These are phyloP conservation scores for Podila horticola DNA, from an alignment of 192 early-diverging fungal species.

Conservation along the genomic window DNA sequence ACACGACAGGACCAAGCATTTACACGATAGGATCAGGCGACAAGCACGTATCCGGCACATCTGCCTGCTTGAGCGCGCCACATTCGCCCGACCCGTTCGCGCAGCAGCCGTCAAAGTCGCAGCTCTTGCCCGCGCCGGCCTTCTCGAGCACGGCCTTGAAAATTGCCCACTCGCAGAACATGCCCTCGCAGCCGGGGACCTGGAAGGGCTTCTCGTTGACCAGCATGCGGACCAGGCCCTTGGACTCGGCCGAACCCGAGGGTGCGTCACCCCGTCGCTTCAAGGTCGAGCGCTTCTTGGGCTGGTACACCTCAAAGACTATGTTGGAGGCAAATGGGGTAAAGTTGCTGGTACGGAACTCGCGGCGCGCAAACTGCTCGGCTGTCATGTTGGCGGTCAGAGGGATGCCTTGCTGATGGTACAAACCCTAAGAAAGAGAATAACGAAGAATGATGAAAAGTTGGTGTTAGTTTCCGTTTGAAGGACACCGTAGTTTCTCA, in stretches of 20 bases:
- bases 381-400: conserved; percentile 30
- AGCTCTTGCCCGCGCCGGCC: conserved; percentile 18
- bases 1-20: background rate
- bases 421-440: conserved; percentile 18
- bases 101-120: conserved; percentile 38
- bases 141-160: conserved; percentile 19
- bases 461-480: background rate
- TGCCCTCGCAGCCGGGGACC: conserved; percentile 27
- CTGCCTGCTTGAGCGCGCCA: too few species aligned
- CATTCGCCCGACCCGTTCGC: background rate
- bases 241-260: background rate
- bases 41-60: background rate
- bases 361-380: conserved; percentile 20
- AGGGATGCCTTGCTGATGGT: conserved; percentile 13
- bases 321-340: conserved; percentile 38
- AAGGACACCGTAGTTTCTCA: too few species aligned
- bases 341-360: conserved; percentile 30
- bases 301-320: conserved; percentile 32
- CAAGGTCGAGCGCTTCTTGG: background rate
- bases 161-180: conserved; percentile 39
- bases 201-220: conserved; percentile 34
- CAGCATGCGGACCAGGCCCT: conserved; percentile 32
- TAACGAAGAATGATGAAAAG: background rate
- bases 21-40: background rate
- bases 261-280: background rate